Percentiles rank a stretch among this genome's conserved stretches.
Conservation (phyloP, 306 rosid genomes). For the Pyrus pyrifolia region DNA sequence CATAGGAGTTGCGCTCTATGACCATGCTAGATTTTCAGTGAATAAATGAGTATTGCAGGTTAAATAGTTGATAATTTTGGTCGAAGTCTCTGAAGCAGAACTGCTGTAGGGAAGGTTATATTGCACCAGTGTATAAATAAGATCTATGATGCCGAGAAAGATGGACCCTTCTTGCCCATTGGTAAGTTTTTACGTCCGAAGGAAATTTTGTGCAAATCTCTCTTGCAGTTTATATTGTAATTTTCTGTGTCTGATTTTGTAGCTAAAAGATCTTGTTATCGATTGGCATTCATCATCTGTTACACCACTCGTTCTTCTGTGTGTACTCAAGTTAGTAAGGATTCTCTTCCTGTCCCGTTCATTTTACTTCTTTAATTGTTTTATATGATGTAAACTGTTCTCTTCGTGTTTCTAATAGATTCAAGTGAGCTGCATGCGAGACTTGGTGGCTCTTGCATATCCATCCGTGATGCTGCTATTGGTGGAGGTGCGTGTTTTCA, state of each 20-base stretch:
- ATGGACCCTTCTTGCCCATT: neutral
- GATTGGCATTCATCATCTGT: neutral
- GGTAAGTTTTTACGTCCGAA: slow-evolving; percentile 14
- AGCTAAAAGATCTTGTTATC: neutral
- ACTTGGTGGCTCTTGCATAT: neutral
- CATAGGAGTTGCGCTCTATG: neutral
- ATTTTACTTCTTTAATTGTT: neutral
- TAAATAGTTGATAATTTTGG: slow-evolving; percentile 8
- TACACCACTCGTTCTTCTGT: neutral
- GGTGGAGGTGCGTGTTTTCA: slow-evolving; percentile 5
- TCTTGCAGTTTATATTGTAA: neutral
- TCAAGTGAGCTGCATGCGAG: neutral
- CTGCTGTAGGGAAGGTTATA: neutral
- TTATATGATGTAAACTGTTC: neutral
- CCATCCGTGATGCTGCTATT: slow-evolving; percentile 17
- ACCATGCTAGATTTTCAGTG: neutral
- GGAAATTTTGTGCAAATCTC: neutral
- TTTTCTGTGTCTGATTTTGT: neutral
- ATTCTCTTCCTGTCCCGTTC: neutral
- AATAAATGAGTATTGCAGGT: slow-evolving; percentile 5
- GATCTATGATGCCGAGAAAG: neutral
- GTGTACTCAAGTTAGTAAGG: neutral
- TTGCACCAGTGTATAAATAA: neutral
- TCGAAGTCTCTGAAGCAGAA: slow-evolving; percentile 17
- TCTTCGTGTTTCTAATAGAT: neutral